phyloP scores from a whole-genome alignment of 2,329 filamentous ascomycete species.

The Curvularia eragrostidis region DNA sequence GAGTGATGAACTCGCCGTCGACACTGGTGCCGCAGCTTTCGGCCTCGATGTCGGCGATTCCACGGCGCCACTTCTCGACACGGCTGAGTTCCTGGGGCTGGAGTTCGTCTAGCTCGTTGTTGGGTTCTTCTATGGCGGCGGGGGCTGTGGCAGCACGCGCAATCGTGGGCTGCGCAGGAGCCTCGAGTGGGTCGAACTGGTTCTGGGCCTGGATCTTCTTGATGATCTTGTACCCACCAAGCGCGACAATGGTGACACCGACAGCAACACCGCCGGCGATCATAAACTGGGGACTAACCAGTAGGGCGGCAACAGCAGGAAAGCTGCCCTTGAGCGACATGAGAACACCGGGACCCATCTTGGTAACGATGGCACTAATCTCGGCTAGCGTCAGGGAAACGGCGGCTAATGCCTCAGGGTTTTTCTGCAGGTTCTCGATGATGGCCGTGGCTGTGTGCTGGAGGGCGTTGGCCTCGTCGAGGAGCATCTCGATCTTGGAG shows the following conservation, averaged over 20 bases:
- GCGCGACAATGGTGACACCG: slow-evolving; percentile 92
- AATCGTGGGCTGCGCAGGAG: slow-evolving; percentile 23
- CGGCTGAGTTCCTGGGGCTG: slow-evolving; percentile 62
- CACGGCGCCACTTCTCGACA: slow-evolving; percentile 69
- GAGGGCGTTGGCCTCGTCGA: slow-evolving; percentile 87
- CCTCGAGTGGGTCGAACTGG: slow-evolving; percentile 47
- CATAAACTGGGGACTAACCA: slow-evolving; percentile 90
- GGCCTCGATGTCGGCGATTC: slow-evolving; percentile 65
- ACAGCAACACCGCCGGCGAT: slow-evolving; percentile 89
- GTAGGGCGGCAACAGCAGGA: slow-evolving; percentile 83
- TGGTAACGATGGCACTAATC: slow-evolving; percentile 79
- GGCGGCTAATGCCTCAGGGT: slow-evolving; percentile 89
- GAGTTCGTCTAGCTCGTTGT: slow-evolving; percentile 61
- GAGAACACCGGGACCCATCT: slow-evolving; percentile 84
- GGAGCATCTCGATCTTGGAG: slow-evolving; percentile 73
- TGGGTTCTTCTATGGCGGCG: slow-evolving; percentile 19
- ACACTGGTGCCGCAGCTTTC: slow-evolving; percentile 65
- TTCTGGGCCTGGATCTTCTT: slow-evolving; percentile 72
- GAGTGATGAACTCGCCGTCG: slow-evolving; percentile 71
- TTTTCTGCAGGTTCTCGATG: slow-evolving; percentile 80
- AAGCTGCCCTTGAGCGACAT: slow-evolving; percentile 78
- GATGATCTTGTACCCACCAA: slow-evolving; percentile 97
- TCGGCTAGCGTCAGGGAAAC: slow-evolving; percentile 93
- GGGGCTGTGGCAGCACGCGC: slow-evolving; percentile 16
- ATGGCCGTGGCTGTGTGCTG: slow-evolving; percentile 84